A percentile compares a stretch with the other conserved stretches of the same genome.
These are phyloP conservation scores for Phytopythium montanum DNA, from an alignment of 352 stramenopile species.

Conservation along the genomic window DNA sequence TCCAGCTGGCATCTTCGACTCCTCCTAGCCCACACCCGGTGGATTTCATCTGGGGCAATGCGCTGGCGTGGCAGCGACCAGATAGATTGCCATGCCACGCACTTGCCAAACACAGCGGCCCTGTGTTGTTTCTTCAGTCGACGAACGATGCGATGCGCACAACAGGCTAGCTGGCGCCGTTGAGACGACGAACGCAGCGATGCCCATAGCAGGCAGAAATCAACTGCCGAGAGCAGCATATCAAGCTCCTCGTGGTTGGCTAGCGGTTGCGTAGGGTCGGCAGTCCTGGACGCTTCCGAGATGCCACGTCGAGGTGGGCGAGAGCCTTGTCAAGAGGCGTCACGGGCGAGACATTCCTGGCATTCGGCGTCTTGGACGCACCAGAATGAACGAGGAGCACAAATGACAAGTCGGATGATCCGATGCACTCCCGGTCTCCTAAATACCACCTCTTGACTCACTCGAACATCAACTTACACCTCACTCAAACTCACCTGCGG, in stretches of 20 bases:
- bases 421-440: background rate
- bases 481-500: background rate
- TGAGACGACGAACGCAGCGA: too few species aligned
- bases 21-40: too few species aligned
- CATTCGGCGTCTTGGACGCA: background rate
- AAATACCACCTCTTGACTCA: background rate
- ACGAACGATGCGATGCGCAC: background rate
- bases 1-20: background rate
- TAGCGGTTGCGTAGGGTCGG: background rate
- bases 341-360: background rate
- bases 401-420: background rate
- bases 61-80: background rate
- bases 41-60: background rate
- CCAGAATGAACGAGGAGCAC: background rate
- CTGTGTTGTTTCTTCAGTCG: too few species aligned
- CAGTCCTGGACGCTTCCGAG: background rate
- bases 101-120: too few species aligned
- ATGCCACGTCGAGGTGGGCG: background rate
- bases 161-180: too few species aligned
- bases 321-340: background rate
- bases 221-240: background rate
- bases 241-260: background rate
- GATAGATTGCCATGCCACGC: background rate
- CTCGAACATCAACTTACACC: background rate
- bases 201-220: too few species aligned